Conservation (phyloP, 2,329 filamentous ascomycete genomes). For the Claviceps digitariae region DNA sequence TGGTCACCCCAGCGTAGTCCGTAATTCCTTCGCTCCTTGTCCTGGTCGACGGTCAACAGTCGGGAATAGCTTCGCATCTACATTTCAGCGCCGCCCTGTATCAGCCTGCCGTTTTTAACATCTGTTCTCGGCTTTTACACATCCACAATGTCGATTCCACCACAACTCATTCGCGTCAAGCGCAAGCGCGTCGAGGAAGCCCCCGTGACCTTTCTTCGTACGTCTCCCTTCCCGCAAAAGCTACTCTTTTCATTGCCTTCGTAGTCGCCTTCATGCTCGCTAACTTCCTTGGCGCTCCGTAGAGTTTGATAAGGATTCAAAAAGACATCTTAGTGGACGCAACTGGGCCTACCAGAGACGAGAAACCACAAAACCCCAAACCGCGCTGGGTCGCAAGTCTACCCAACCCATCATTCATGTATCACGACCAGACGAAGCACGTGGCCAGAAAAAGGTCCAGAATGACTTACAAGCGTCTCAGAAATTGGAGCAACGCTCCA, state of each 20-base stretch:
- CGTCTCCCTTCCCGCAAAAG: constrained; percentile 12
- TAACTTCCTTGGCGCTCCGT: neutral
- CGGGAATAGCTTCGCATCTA: neutral
- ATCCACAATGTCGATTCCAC: constrained; percentile 40
- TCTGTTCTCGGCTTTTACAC: neutral
- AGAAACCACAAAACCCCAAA: constrained; percentile 18
- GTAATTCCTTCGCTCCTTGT: neutral
- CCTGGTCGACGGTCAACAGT: neutral
- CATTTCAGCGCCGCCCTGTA: neutral
- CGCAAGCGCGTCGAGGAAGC: constrained; percentile 42
- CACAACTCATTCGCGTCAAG: constrained; percentile 46
- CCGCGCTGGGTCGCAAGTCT: neutral
- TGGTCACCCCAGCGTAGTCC: no score
- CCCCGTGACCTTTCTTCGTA: constrained; percentile 43
- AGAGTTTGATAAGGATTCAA: constrained; percentile 40
- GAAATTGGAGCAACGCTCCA: neutral
- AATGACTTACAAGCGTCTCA: constrained; percentile 2
- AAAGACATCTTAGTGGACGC: constrained; percentile 37
- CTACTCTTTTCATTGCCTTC: constrained; percentile 2
- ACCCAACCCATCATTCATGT: constrained; percentile 33
- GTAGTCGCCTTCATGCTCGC: constrained; percentile 4
- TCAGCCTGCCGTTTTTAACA: neutral
- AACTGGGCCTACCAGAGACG: constrained; percentile 45
- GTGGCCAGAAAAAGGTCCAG: constrained; percentile 6
- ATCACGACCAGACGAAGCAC: constrained; percentile 25